Base-by-base conservation (phyloP, 106 monocot species). In the Dactylorhiza incarnata region DNA sequence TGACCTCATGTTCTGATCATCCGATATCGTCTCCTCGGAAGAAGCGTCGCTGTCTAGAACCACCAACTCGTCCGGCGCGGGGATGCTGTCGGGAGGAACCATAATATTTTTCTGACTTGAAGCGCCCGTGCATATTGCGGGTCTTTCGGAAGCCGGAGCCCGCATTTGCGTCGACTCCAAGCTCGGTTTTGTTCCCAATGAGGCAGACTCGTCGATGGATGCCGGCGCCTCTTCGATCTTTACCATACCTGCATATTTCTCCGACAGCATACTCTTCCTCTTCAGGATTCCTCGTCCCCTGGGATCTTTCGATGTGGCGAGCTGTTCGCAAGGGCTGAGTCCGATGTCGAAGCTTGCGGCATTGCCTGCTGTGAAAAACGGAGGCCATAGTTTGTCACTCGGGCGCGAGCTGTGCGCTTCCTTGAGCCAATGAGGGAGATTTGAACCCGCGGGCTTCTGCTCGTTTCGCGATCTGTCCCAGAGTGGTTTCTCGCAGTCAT, bases 1-100 rank as follows among this genome's bases (percentile, higher is more conserved):
- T 22, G 25, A 16, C 23, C 77, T 82, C 61, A 56, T 62, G 67
- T 48, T 74, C 44, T 83, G 81, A 59, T 90, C 75, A 80, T 92
- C 95, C 17, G 95, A 95, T 77, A 95, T 88, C 6, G 95, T 95
- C 73, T 92, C 90, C 82, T 95, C 95, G 44, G 95, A 95, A 58
- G 92, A 88, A 3, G 78, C 85, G 82, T 85, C 90, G 16, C 83
- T 83, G 29, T 92, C 86, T 25, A 95, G 45, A 56, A 88, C 81
- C 20, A 92, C 85, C 77, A 84, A 76, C 9, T 88, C 83, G 74
- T 20, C 74, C 2, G 75, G 51, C 5, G 55, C 78, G 15, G 74
- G 45, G 29, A 46, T 68, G 66, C 53, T 75, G 62, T 69, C 75
- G 50, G 82, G 83, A 73, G 78, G 71, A 79, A 84, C 82, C 48